These are phyloP conservation scores for Aspergillus fructus DNA, from an alignment of 2,329 filamentous ascomycete genomes.

Conservation along the genomic window DNA sequence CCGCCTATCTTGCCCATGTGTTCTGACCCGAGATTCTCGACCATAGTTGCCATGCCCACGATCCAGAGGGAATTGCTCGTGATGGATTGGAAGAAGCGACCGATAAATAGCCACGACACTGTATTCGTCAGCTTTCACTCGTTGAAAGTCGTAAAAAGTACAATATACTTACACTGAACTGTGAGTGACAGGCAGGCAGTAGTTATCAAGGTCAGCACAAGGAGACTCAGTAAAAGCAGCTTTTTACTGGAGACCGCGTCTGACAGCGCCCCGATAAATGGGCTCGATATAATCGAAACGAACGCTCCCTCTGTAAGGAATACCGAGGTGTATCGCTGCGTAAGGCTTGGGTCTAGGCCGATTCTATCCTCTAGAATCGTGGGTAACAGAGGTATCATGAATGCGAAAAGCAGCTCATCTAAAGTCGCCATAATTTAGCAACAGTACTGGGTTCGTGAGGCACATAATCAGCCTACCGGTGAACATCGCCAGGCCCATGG, in stretches of 20 bases:
- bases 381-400: conserved; percentile 23
- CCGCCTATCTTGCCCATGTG: conserved; percentile 4
- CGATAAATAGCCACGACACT: neutral
- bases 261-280: conserved; percentile 16
- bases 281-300: conserved; percentile 19
- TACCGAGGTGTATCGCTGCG: conserved; percentile 16
- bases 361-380: conserved; percentile 19
- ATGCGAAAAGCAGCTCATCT: conserved; percentile 23
- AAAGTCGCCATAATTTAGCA: too few species aligned
- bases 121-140: neutral
- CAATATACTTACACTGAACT: neutral
- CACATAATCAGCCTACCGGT: conserved; percentile 9
- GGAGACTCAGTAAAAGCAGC: neutral
- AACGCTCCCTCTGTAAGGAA: conserved; percentile 23
- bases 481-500: conserved; percentile 20
- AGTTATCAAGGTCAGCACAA: neutral
- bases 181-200: neutral
- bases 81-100: conserved; percentile 1
- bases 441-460: too few species aligned
- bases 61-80: neutral
- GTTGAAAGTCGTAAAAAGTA: neutral
- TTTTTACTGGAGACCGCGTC: conserved; percentile 17
- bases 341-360: conserved; percentile 11
- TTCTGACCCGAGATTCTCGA: neutral
- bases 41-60: conserved; percentile 4